Conservation (phyloP, 257 asterid genomes). For the Gentiana dahurica region DNA sequence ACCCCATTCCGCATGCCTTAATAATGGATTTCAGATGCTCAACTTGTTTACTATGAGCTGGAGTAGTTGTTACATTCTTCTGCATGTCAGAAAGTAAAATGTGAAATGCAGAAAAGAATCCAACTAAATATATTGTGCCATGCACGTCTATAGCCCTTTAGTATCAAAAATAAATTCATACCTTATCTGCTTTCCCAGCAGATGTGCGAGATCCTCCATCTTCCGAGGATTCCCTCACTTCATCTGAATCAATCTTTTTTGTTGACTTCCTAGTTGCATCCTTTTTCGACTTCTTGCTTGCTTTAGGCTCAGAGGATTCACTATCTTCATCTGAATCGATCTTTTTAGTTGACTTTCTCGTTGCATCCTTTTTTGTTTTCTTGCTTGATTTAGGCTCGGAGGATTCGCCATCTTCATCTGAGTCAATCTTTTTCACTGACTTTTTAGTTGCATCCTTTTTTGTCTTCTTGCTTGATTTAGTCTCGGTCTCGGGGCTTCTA, state of each 20-base stretch:
- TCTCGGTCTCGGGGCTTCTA: slow-evolving; percentile 37
- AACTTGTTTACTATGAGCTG: slow-evolving; percentile 64
- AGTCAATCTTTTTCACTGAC: slow-evolving; percentile 38
- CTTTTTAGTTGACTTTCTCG: slow-evolving; percentile 39
- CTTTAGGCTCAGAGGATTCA: slow-evolving; percentile 33
- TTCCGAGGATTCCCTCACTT: slow-evolving; percentile 44
- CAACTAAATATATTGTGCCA: no score
- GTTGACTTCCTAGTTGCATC: slow-evolving; percentile 33
- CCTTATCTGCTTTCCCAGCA: slow-evolving; percentile 42
- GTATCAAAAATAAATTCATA: slow-evolving; percentile 9
- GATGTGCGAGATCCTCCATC: slow-evolving; percentile 48
- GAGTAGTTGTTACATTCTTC: slow-evolving; percentile 49
- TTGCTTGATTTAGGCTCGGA: slow-evolving; percentile 39
- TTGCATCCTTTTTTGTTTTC: slow-evolving; percentile 39
- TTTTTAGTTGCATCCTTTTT: slow-evolving; percentile 33
- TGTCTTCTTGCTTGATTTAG: slow-evolving; percentile 38
- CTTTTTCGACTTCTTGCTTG: slow-evolving; percentile 45
- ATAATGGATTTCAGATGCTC: slow-evolving; percentile 81
- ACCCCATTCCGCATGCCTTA: slow-evolving; percentile 88
- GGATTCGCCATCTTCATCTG: slow-evolving; percentile 32
- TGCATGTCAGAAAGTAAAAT: slow-evolving; percentile 18
- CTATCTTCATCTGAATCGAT: slow-evolving; percentile 36
- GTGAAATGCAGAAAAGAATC: neutral
- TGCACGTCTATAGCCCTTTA: no score
- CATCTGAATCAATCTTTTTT: slow-evolving; percentile 39